Conservation (phyloP, 345 rosid genomes). For the Boechera retrofracta region DNA sequence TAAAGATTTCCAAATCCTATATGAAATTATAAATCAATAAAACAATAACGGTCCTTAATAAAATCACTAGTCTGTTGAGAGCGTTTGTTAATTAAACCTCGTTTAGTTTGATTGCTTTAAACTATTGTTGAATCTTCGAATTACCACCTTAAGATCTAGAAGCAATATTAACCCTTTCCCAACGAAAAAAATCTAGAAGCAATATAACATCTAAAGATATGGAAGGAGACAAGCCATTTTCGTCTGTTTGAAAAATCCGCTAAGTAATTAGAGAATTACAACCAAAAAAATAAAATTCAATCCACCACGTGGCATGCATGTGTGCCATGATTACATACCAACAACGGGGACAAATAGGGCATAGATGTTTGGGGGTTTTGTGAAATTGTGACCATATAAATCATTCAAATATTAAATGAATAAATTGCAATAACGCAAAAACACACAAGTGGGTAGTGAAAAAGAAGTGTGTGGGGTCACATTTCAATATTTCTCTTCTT, state of each 20-base stretch:
- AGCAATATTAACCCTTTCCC: not conserved
- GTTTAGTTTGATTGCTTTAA: constrained; percentile 1
- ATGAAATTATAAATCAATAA: too few relatives aligned
- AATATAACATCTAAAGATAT: not conserved
- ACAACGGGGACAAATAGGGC: constrained; percentile 47
- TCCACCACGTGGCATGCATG: constrained; percentile 32
- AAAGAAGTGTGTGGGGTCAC: constrained; percentile 44
- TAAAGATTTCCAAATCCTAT: too few relatives aligned
- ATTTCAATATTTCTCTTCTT: constrained; percentile 27
- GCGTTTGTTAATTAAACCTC: not conserved
- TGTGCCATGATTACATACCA: constrained; percentile 29
- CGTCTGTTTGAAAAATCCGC: constrained; percentile 17
- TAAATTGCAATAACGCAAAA: constrained; percentile 34
- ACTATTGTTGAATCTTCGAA: not conserved
- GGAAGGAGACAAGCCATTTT: constrained; percentile 13
- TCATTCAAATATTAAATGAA: constrained; percentile 23
- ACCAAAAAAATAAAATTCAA: not conserved
- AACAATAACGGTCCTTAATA: not conserved
- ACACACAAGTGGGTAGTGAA: constrained; percentile 46
- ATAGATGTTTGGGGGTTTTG: constrained; percentile 42
- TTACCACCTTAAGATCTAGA: constrained; percentile 19
- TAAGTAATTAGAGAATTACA: not conserved
- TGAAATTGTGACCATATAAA: constrained; percentile 45
- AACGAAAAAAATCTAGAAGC: constrained; percentile 3
- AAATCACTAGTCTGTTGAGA: not conserved